Evolutionary conservation across 257 asterid species (phyloP).

Genomic region (Solanum bulbocastanum): DNA sequence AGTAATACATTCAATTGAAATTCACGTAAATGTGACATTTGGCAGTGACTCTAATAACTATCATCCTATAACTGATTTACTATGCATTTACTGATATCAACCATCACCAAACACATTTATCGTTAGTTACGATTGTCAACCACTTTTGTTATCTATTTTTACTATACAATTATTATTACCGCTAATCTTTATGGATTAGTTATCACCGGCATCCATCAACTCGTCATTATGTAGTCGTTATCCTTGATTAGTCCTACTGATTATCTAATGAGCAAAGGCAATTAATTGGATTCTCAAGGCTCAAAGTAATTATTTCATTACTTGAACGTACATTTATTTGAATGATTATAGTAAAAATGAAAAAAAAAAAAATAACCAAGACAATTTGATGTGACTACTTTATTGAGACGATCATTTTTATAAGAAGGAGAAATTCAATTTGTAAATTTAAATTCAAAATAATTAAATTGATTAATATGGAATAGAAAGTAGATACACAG

Average conservation of each 20-base stretch:
- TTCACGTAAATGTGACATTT: background rate
- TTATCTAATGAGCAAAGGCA: too few relatives aligned
- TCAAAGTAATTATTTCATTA: too few relatives aligned
- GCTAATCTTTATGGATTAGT: background rate
- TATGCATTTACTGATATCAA: background rate
- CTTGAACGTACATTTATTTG: too few relatives aligned
- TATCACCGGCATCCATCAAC: background rate
- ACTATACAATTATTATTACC: background rate
- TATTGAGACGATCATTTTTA: too few relatives aligned
- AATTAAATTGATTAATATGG: too few relatives aligned
- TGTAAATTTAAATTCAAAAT: too few relatives aligned
- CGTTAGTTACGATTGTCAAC: background rate
- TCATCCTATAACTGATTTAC: rapidly evolving
- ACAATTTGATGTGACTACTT: too few relatives aligned
- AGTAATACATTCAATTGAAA: background rate
- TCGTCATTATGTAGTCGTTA: background rate
- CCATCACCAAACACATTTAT: background rate
- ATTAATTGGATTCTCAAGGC: too few relatives aligned
- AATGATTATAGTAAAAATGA: too few relatives aligned
- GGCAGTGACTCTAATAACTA: background rate
- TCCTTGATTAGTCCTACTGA: background rate
- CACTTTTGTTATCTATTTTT: background rate
- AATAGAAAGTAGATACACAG: too few relatives aligned
- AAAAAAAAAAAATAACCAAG: too few relatives aligned
- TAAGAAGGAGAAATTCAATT: too few relatives aligned